These are phyloP conservation scores for Geotrichum ghanense DNA, from an alignment of 805 yeast species.

Conservation along the genomic window DNA sequence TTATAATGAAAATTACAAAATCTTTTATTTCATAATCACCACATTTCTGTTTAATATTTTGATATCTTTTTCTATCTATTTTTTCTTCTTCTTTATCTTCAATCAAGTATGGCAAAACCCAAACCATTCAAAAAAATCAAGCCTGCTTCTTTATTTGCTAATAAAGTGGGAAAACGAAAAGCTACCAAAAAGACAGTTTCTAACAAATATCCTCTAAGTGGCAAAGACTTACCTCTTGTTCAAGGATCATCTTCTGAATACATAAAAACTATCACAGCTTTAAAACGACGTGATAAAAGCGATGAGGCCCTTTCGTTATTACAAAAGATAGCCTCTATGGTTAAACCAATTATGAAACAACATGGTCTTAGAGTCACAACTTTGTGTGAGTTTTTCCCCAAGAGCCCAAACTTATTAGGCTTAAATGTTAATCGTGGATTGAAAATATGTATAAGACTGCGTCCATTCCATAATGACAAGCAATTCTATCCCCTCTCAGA, in stretches of 20 bases:
- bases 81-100: too few species aligned
- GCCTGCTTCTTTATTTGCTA: too few species aligned
- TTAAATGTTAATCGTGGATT: constrained; percentile 71
- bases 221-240: too few species aligned
- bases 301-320: constrained; percentile 48
- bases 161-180: too few species aligned
- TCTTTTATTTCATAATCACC: too few species aligned
- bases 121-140: too few species aligned
- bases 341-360: constrained; percentile 69
- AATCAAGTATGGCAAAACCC: too few species aligned
- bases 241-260: constrained; percentile 9
- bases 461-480: constrained; percentile 42
- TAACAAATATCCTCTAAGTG: too few species aligned
- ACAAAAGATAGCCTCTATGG: constrained; percentile 53
- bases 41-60: too few species aligned
- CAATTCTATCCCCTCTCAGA: constrained; percentile 50
- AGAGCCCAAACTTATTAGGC: constrained; percentile 53
- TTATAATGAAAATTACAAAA: too few species aligned
- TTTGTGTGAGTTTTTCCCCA: constrained; percentile 76
- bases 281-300: constrained; percentile 35
- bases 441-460: constrained; percentile 58
- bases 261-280: constrained; percentile 23
- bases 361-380: constrained; percentile 53
- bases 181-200: too few species aligned
- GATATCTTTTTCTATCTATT: too few species aligned